phyloP scores from a whole-genome alignment of 441 rosid species.

The Gossypium davidsonii region DNA sequence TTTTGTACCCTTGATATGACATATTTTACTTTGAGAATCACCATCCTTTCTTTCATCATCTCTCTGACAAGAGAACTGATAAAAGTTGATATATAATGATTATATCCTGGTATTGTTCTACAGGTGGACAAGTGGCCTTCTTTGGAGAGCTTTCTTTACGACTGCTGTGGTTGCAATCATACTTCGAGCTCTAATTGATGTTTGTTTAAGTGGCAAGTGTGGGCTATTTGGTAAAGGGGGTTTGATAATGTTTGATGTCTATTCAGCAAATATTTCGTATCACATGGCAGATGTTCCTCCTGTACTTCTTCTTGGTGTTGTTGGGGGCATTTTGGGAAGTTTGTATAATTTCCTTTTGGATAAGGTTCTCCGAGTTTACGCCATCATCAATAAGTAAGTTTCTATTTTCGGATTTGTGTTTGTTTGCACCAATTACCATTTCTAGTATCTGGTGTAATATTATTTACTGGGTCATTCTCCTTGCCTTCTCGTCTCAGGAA shows the following conservation, averaged over 20 bases:
- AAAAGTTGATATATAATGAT: background rate
- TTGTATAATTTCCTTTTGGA: conserved; percentile 56
- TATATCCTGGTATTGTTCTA: conserved; percentile 15
- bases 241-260: conserved; percentile 74
- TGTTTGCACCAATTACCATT: conserved; percentile 14
- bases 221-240: conserved; percentile 90
- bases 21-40: background rate
- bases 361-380: conserved; percentile 61
- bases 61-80: background rate
- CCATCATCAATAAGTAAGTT: conserved; percentile 55
- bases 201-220: conserved; percentile 69
- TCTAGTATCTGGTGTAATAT: background rate
- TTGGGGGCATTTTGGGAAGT: conserved; percentile 84
- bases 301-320: conserved; percentile 65
- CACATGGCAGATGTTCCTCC: conserved; percentile 64
- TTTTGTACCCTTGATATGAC: background rate
- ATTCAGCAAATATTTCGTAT: conserved; percentile 55
- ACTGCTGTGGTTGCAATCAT: conserved; percentile 74
- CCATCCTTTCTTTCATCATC: background rate
- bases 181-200: conserved; percentile 70
- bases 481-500: conserved; percentile 44
- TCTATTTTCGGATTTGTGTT: background rate
- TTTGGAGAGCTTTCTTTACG: conserved; percentile 86
- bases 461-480: conserved; percentile 4
- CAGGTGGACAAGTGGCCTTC: conserved; percentile 93